Evolutionary conservation across 306 rosid species (phyloP).

Genomic region (Cucumis cinereus): DNA sequence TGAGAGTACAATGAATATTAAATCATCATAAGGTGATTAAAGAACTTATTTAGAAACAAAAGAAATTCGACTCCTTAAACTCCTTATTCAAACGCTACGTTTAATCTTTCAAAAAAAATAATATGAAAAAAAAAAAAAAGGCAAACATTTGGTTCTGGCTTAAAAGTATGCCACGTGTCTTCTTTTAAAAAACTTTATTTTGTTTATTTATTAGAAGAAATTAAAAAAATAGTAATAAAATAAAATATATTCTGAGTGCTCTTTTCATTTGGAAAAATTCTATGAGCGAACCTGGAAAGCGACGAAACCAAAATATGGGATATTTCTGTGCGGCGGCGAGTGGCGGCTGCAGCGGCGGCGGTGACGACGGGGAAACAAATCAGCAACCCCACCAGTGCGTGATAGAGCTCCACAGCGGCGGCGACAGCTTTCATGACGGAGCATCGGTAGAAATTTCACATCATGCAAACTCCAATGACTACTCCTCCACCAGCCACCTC

Average conservation of each 20-base stretch:
- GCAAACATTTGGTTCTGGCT: not conserved
- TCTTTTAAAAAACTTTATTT: not conserved
- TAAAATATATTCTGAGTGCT: not conserved
- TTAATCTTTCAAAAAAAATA: no score
- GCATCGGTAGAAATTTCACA: not conserved
- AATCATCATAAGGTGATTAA: no score
- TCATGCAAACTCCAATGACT: not conserved
- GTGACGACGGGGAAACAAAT: not conserved
- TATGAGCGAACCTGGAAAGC: not conserved
- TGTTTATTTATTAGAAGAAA: not conserved
- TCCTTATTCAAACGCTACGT: not conserved
- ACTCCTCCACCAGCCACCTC: conserved; percentile 16
- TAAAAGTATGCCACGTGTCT: not conserved
- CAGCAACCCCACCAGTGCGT: not conserved
- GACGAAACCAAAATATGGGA: not conserved
- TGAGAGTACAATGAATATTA: no score
- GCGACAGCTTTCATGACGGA: not conserved
- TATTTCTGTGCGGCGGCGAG: not conserved
- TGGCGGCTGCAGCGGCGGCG: not conserved
- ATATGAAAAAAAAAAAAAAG: no score
- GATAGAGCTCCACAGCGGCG: not conserved
- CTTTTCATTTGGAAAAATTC: not conserved
- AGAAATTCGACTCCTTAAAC: no score
- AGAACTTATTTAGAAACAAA: no score
- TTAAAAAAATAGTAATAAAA: no score